Evolutionary conservation across 495 filamentous ascomycete species (phyloP).

Genomic region (Penicillium antarcticum): DNA sequence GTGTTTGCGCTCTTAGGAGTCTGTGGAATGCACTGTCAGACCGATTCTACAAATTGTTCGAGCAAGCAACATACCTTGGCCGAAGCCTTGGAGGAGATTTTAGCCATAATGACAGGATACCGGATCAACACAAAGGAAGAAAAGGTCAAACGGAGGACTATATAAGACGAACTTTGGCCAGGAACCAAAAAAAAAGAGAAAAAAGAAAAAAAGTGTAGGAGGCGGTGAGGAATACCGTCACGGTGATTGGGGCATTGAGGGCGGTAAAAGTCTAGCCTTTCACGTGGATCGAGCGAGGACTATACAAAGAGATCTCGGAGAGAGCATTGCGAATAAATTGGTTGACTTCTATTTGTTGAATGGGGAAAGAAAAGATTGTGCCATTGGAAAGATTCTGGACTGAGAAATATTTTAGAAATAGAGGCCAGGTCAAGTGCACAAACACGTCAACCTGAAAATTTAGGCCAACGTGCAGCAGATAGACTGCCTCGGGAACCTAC

Average conservation of each 20-base stretch:
- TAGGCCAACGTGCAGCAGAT: no score
- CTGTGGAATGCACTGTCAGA: conserved; percentile 11
- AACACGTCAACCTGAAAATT: no score
- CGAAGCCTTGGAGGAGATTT: conserved; percentile 26
- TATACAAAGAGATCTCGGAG: no score
- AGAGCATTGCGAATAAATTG: no score
- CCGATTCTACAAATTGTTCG: neutral
- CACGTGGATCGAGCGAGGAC: conserved; percentile 10
- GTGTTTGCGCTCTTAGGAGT: conserved; percentile 16
- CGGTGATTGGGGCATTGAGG: conserved; percentile 20
- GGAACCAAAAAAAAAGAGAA: conserved; percentile 32
- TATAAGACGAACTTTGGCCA: conserved; percentile 14
- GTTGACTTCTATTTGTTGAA: no score
- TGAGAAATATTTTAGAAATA: no score
- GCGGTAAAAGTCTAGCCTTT: neutral
- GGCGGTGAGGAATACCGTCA: conserved; percentile 13
- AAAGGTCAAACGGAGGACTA: neutral
- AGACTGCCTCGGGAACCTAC: no score
- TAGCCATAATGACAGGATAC: conserved; percentile 30
- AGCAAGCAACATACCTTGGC: conserved; percentile 27
- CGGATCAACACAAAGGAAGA: neutral
- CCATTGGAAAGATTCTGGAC: no score
- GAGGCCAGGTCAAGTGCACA: no score
- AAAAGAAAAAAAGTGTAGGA: conserved; percentile 28
- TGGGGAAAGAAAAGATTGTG: no score